Conservation (phyloP, 495 filamentous ascomycete genomes). For the Aspergillus sclerotioniger region DNA sequence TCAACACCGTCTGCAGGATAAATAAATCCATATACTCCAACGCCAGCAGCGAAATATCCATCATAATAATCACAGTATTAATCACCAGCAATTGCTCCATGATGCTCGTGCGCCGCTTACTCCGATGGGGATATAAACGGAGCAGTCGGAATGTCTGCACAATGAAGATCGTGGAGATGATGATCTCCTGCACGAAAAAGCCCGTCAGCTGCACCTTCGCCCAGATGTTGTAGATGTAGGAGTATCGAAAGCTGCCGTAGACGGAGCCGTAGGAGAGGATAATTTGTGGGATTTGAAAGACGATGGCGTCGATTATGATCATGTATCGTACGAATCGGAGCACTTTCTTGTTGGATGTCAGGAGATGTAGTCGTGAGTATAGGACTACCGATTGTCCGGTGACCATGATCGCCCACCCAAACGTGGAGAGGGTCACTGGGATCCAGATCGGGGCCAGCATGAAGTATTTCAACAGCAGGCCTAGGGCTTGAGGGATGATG, state of each 20-base stretch:
- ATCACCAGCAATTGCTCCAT: slow-evolving; percentile 47
- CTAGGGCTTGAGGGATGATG: slow-evolving; percentile 48
- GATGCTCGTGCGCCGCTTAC: slow-evolving; percentile 31
- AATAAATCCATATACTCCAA: slow-evolving; percentile 46
- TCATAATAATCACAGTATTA: slow-evolving; percentile 40
- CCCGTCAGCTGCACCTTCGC: slow-evolving; percentile 46
- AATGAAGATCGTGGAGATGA: slow-evolving; percentile 51
- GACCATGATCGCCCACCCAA: slow-evolving; percentile 56
- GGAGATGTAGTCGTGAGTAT: slow-evolving; percentile 35
- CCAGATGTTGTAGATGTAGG: slow-evolving; percentile 38
- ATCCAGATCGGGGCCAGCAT: slow-evolving; percentile 27
- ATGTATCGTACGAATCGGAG: slow-evolving; percentile 26
- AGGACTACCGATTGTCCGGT: slow-evolving; percentile 50
- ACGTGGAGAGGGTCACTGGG: slow-evolving; percentile 29
- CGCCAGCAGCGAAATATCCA: slow-evolving; percentile 45
- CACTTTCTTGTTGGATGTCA: slow-evolving; percentile 21
- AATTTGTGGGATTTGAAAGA: slow-evolving; percentile 29
- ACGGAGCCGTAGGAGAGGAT: slow-evolving; percentile 25
- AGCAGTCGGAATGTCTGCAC: slow-evolving; percentile 40
- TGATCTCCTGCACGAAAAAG: slow-evolving; percentile 49
- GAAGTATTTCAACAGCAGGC: slow-evolving; percentile 53
- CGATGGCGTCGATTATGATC: slow-evolving; percentile 27
- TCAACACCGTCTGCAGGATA: slow-evolving; percentile 42
- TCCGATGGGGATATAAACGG: slow-evolving; percentile 25
- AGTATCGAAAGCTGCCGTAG: slow-evolving; percentile 15